Evolutionary conservation across 2,329 filamentous ascomycete species (phyloP).

Genomic region (Ascomycota sp.): DNA sequence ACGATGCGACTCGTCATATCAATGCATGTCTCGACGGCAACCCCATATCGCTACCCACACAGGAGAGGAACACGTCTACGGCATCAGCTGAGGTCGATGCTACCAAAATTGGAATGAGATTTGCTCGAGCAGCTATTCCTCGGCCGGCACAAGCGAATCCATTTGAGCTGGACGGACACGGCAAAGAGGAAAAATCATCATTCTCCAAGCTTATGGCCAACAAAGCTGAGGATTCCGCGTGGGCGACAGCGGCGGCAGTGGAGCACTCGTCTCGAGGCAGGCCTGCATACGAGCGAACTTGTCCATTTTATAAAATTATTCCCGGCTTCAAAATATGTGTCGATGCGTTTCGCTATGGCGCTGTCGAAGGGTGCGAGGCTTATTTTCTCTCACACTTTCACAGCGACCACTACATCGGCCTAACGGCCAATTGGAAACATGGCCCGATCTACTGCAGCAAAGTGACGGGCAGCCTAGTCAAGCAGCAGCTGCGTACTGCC

Average conservation of each 20-base stretch:
- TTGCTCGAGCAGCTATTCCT: conserved; percentile 47
- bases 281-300: conserved; percentile 72
- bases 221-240: conserved; percentile 77
- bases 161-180: conserved; percentile 31
- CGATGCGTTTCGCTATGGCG: conserved; percentile 88
- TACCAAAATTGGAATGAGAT: conserved; percentile 30
- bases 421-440: conserved; percentile 75
- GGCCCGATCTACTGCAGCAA: conserved; percentile 93
- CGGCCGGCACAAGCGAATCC: conserved; percentile 68
- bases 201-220: conserved; percentile 88
- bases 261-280: conserved; percentile 65
- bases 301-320: conserved; percentile 97
- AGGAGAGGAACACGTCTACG: conserved; percentile 3
- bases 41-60: conserved; percentile 33
- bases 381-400: conserved; percentile 98
- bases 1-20: conserved; percentile 66
- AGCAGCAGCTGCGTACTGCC: conserved; percentile 68
- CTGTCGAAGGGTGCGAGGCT: conserved; percentile 75
- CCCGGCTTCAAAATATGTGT: conserved; percentile 84
- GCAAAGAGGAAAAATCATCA: conserved; percentile 37
- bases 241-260: conserved; percentile 66
- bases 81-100: conserved; percentile 13
- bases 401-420: conserved; percentile 87
- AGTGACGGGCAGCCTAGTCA: conserved; percentile 76
- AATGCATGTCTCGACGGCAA: conserved; percentile 84